A percentile compares a stretch with the other conserved stretches of the same genome.
These are phyloP conservation scores for Leishmania aethiopica DNA, from an alignment of 208 protist species.

Conservation along the genomic window DNA sequence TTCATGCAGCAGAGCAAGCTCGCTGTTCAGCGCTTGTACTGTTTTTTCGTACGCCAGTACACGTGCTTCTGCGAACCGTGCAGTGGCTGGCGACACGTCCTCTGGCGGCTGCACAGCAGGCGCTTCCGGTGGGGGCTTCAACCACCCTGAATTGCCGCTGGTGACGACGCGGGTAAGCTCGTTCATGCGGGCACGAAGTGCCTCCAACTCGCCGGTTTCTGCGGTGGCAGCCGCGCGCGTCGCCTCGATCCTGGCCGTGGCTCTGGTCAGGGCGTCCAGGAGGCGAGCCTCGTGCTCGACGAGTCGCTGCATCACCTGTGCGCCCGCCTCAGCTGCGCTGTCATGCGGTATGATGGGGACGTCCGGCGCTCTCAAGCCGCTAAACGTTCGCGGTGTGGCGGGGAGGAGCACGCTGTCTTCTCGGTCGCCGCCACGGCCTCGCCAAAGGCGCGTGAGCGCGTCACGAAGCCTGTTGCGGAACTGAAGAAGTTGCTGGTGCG, in stretches of 20 bases:
- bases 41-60: conserved; percentile 57
- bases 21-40: conserved; percentile 52
- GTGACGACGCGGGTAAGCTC: conserved; percentile 12
- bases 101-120: background rate
- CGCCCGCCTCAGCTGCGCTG: background rate
- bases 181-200: conserved; percentile 19
- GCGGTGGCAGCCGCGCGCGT: background rate
- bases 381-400: background rate
- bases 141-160: background rate
- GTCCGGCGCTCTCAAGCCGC: background rate
- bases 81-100: background rate
- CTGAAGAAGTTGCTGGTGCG: conserved; percentile 6
- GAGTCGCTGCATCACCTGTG: conserved; percentile 4
- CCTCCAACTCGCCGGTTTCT: conserved; percentile 9
- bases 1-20: conserved; percentile 47
- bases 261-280: conserved; percentile 17
- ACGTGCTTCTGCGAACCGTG: conserved; percentile 28
- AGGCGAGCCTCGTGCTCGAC: conserved; percentile 6
- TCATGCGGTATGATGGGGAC: background rate
- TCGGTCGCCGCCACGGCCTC: background rate
- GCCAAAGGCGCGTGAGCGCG: background rate
- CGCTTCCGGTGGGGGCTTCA: background rate
- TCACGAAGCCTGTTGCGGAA: conserved; percentile 5
- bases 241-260: background rate
- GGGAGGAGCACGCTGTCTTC: background rate